Base-by-base conservation (phyloP, 1,139 yeast genomes). In the Yamadazyma kanchanaburiensis region DNA sequence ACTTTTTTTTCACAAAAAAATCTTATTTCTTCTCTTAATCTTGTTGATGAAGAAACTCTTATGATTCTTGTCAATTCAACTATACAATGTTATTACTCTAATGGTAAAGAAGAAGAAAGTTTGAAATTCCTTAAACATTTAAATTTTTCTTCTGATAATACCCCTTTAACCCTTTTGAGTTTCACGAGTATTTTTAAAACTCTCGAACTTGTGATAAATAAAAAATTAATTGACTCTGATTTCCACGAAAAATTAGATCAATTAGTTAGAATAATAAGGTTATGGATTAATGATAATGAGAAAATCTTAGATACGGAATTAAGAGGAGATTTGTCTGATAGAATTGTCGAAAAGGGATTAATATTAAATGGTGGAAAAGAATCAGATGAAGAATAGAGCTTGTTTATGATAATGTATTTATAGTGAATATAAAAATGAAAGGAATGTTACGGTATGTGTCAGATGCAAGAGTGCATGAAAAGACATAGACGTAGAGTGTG, bases 11-110 rank as follows among this genome's bases (percentile, higher is more conserved):
- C 21, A 8, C 28, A 27, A 13, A 28, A 21, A 16, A 28, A 29
- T 11, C 46, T 64, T 24, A 52, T 64, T 7, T 33, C 49, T 7
- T 51, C 68, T 1, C 51, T 66, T 30, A 60, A 58, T 38, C 46
- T 66, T 27, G 48, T 66, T 9, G 44, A 48, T 11, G 60, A 60
- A 28, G 70, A 65, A 31, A 61, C 64, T 33, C 58, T 55, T 32
- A 50, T 63, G 6, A 51, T 63, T 1, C 46, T 65, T 25, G 45
- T 55, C 1, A 41, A 58, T 16, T 47, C 64, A 4, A 45, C 61
- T 26, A 48, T 60, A 2, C 34, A 49, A 4, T 50, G 49, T 34
- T 62, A 56, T 32, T 46, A 45, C 33, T 39, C 45, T 20, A 40
- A 44, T 11, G 41, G 49, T 6, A 46, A 51, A 28, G 32, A 36